A percentile compares a stretch with the other conserved stretches of the same genome.
These are phyloP conservation scores for Cytospora schulzeri DNA, from an alignment of 2,329 filamentous ascomycete genomes.

Conservation along the genomic window DNA sequence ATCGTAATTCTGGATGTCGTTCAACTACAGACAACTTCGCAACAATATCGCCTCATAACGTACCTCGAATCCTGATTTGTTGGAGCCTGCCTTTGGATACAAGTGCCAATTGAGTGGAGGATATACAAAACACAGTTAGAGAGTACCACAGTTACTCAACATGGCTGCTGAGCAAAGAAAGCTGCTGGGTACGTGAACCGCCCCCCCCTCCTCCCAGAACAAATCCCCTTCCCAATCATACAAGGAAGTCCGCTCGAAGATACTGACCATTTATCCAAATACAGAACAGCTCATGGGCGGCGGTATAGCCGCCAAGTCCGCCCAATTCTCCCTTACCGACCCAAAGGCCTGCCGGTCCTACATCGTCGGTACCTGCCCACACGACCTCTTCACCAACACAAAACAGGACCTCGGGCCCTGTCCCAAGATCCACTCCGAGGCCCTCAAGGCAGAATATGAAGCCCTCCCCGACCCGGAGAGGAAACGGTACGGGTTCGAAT, in stretches of 20 bases:
- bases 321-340: conserved; percentile 86
- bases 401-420: conserved; percentile 95
- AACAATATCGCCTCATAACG: not conserved
- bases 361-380: conserved; percentile 89
- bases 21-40: not conserved
- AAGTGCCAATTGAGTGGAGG: not conserved
- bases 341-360: conserved; percentile 94
- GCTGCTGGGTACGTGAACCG: conserved; percentile 68
- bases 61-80: not conserved
- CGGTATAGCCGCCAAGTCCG: conserved; percentile 70
- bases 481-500: conserved; percentile 85
- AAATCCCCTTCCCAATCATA: not conserved
- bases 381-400: conserved; percentile 99
- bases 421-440: conserved; percentile 84
- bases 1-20: not conserved
- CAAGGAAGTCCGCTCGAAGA: conserved; percentile 5
- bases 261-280: conserved; percentile 50
- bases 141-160: conserved; percentile 29
- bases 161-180: conserved; percentile 99
- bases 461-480: conserved; percentile 70
- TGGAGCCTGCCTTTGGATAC: not conserved
- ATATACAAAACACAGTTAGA: not conserved
- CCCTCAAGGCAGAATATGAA: conserved; percentile 87
- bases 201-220: not conserved
- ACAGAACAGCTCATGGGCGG: conserved; percentile 94